Evolutionary conservation across 2,329 filamentous ascomycete genomes (phyloP), one percentile per base, ranked within the genome.

Genomic region (Fulvia fulva): DNA sequence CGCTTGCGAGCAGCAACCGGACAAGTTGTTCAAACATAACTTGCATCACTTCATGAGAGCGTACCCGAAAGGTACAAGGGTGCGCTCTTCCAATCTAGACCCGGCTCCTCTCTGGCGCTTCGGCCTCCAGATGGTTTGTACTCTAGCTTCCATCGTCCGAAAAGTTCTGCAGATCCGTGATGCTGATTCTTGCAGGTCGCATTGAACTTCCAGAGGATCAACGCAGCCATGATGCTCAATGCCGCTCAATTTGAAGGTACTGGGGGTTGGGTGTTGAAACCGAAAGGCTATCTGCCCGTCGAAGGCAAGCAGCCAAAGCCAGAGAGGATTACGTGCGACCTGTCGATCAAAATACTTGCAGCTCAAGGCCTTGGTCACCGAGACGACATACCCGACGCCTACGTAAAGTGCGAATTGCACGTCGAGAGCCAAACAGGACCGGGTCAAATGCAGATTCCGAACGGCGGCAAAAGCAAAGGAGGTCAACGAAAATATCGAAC

Each of bases 181-280:
- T n/a, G 16, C 37, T 41, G 26, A 28, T 19, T 30, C 16, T 6
- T 16, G 22, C 44, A 62, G 60, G 91, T 95, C 1, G 92, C 92
- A 0, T 78, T 97, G 60, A 97, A 97, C 75, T 97, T 92, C 90
- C 92, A 97, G 74, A 87, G 87, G 61, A 87, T 89, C 73, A 91
- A 97, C 68, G 88, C 90, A 66, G 91, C 90, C 30, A 95, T 95
- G 87, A 97, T 97, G 93, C 82, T 96, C 14, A 97, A 97, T 70
- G 87, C 94, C 70, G 92, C 85, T 66, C 94, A 96, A 90, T 96
- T 96, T 74, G 83, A 85, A 1, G 89, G 86, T 9, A 88, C 89
- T 52, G 78, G 83, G 44, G 92, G 93, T 43, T 97, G 90, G 89
- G 85, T 92, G 2, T 80, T 94, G 61, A 97, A 97, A 74, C 91